Percentiles rank a stretch among this genome's conserved stretches.
These are phyloP conservation scores for Adiantum capillusveneris DNA, from an alignment of 75 land plant species.

Conservation along the genomic window DNA sequence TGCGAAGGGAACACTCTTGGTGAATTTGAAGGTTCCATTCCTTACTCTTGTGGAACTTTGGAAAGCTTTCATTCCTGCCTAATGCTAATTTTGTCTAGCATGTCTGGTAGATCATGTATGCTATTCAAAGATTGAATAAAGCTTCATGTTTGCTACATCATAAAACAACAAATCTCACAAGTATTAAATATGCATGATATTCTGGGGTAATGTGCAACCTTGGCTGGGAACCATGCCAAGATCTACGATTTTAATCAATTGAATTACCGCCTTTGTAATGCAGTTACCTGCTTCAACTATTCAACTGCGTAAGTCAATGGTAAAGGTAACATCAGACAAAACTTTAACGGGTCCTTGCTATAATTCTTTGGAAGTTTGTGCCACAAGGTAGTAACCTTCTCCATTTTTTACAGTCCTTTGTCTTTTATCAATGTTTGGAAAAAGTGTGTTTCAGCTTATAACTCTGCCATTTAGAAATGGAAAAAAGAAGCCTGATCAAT, in stretches of 20 bases:
- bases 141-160: background rate
- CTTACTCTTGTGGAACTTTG: no score
- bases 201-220: no score
- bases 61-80: background rate
- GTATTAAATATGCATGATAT: no score
- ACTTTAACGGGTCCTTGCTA: background rate
- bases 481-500: no score
- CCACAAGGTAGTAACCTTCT: constrained; percentile 24
- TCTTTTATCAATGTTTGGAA: no score
- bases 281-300: constrained; percentile 25
- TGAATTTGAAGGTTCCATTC: constrained; percentile 20
- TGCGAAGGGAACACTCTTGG: constrained; percentile 25
- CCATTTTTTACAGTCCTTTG: background rate
- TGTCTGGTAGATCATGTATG: background rate
- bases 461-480: no score
- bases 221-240: no score
- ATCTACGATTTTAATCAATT: background rate
- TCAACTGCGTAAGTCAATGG: constrained; percentile 16
- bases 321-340: constrained; percentile 17
- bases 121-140: background rate
- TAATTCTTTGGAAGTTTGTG: constrained; percentile 28
- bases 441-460: no score
- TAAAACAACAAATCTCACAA: background rate
- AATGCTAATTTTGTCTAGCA: background rate
- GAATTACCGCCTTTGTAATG: background rate